Base-by-base conservation (phyloP, 495 filamentous ascomycete species). In the Apiosordaria backusii region DNA sequence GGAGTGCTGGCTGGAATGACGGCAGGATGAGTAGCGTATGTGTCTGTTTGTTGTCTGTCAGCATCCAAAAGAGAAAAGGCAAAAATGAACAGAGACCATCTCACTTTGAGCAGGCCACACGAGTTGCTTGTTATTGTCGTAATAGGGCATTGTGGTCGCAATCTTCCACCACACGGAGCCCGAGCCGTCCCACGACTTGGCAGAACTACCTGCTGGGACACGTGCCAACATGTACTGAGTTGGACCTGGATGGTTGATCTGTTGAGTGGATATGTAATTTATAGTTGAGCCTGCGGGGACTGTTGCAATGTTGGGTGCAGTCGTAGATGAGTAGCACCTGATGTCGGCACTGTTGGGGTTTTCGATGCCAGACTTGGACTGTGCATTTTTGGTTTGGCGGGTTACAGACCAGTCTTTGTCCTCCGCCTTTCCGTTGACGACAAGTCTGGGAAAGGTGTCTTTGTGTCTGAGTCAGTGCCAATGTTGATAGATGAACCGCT, bases 101-200 rank as follows among this genome's bases (percentile, higher is more conserved):
- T 25, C 68, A 79, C 75, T 80, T 62, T 80, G 79, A 2, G 62
- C 71, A 7, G 77, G 78, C 76, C 76, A 79, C 9, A 74, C 76
- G 4, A 78, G 54, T 65, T 76, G 79, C 66, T 77, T 79, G 66
- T 78, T 77, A 59, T 61, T 67, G 54, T 78, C 78, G 27, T 78
- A 68, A 0, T 61, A 70, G 10, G 82, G 81, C 62, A 71, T 79
- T 19, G 77, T 72, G 2, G 83, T 75, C 57, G 78, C 70, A 60
- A 86, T 79, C 76, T 86, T 86, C 75, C 84, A 86, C 81, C 81
- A 84, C 16, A 77, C 77, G 6, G 66, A 68, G 6, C 81, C 81
- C 0, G 76, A 77, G n/a, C 77, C 82, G 63, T 84, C 83, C 68
- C 79, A 85, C 19, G 67, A 79, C 4, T 76, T 77, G 3, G 77